phyloP scores from a whole-genome alignment of 2,329 filamentous ascomycete genomes.

The Aspergillus phoenicis region DNA sequence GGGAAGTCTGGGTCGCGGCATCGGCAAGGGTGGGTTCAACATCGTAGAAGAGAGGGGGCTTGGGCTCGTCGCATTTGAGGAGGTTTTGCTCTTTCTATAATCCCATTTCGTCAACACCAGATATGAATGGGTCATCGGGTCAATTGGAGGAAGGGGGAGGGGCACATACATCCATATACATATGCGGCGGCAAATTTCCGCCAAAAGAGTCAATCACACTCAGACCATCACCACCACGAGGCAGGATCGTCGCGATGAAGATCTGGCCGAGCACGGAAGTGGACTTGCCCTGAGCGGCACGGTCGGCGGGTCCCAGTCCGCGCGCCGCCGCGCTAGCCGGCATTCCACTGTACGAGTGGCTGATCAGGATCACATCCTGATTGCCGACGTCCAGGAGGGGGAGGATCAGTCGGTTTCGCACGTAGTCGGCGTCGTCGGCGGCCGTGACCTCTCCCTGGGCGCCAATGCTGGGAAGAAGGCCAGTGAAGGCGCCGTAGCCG shows the following conservation, averaged over 20 bases:
- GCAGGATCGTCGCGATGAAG: constrained; percentile 1
- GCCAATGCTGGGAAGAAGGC: constrained; percentile 8
- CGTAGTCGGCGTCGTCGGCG: constrained; percentile 4
- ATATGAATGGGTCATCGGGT: no score
- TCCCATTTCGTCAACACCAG: no score
- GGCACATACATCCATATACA: neutral
- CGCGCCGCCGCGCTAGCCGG: constrained; percentile 4
- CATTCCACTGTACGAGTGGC: constrained; percentile 8
- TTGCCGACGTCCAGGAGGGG: constrained; percentile 3
- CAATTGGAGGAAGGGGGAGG: neutral
- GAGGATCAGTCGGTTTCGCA: constrained; percentile 1
- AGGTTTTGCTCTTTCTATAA: neutral
- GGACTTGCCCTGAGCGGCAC: neutral
- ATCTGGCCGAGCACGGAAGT: neutral
- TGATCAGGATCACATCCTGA: constrained; percentile 10
- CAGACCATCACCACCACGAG: neutral
- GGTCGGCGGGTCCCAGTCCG: constrained; percentile 4
- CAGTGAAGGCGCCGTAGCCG: constrained; percentile 5
- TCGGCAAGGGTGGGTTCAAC: neutral
- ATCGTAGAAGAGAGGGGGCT: neutral
- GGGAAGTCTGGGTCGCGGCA: neutral
- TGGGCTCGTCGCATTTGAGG: neutral
- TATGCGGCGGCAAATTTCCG: neutral
- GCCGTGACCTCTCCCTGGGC: neutral
- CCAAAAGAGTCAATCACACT: constrained; percentile 6